Base-by-base conservation (phyloP, 331 rosid species). In the Saraca asoca region DNA sequence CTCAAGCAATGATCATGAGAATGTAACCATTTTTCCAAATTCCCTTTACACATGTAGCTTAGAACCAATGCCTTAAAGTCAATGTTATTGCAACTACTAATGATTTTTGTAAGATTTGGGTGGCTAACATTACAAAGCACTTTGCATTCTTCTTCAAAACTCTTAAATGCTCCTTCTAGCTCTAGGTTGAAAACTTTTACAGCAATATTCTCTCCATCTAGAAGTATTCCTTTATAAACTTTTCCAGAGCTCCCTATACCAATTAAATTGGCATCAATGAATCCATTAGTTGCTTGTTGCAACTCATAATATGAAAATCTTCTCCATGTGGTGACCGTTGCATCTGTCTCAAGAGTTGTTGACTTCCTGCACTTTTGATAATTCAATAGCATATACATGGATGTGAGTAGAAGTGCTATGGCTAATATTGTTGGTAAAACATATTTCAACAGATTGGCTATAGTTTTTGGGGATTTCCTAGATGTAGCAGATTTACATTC, bases 71-170 rank as follows among this genome's bases (percentile, higher is more conserved):
- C 31, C 3, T 24, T 24, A 24, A 24, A 24, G 31, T 24, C 3
- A 24, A 24, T 24, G 5, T 53, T 24, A n/a, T 9, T 69, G 10
- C 74, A 64, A 8, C 51, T 31, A 7, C 71, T 60, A 13, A 70
- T 53, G 49, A 75, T 61, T 66, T 71, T 75, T 52, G 67, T 19
- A 9, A 79, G 69, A 57, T 79, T 75, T 13, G 59, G 52, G 14
- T 75, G 84, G 0, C 70, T 51, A 38, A 75, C 14, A 37, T 46
- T 71, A 43, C 51, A 4, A 13, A 75, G 38, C 2, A 75, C 31
- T 20, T 67, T 46, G 7, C 72, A 71, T 54, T 71, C 76, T 15
- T 0, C 7, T 2, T 67, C 62, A 58, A 67, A 72, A 14, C 56
- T 24, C 31, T 24, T 3, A 24, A 24, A 24, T 24, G 31, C 78